Evolutionary conservation across 495 filamentous ascomycete genomes (phyloP).

Genomic region (Barbatosphaeria neglecta): DNA sequence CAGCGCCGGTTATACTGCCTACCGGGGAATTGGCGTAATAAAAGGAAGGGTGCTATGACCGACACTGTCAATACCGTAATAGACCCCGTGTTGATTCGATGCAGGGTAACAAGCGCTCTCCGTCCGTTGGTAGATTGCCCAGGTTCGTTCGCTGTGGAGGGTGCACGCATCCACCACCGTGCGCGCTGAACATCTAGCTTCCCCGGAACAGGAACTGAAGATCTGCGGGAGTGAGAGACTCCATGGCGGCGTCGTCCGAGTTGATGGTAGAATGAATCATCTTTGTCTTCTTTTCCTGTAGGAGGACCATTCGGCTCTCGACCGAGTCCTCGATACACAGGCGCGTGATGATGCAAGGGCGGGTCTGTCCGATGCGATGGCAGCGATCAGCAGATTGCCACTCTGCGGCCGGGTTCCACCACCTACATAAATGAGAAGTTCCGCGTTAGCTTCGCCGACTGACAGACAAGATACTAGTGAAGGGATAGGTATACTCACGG

Average conservation of each 20-base stretch:
- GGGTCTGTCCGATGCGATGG: conserved; percentile 89
- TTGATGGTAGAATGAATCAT: conserved; percentile 96
- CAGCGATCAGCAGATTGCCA: conserved; percentile 96
- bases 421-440: conserved; percentile 32
- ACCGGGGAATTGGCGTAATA: too few relatives aligned
- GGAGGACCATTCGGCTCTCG: conserved; percentile 81
- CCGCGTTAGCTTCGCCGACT: neutral
- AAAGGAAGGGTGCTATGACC: too few relatives aligned
- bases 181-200: conserved; percentile 10
- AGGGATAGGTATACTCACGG: conserved; percentile 47
- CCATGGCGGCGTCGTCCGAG: conserved; percentile 74
- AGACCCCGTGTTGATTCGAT: too few relatives aligned
- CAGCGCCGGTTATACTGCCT: too few relatives aligned
- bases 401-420: conserved; percentile 97
- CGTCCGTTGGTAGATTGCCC: too few relatives aligned
- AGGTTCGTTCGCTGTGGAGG: too few relatives aligned
- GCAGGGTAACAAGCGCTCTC: too few relatives aligned
- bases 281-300: conserved; percentile 95
- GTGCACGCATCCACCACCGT: too few relatives aligned
- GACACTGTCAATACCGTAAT: too few relatives aligned
- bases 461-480: neutral
- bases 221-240: conserved; percentile 79
- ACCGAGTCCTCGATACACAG: conserved; percentile 93
- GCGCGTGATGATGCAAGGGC: conserved; percentile 87
- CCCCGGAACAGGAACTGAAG: conserved; percentile 91